phyloP scores from a whole-genome alignment of 306 rosid species.

The Prunus mume region DNA sequence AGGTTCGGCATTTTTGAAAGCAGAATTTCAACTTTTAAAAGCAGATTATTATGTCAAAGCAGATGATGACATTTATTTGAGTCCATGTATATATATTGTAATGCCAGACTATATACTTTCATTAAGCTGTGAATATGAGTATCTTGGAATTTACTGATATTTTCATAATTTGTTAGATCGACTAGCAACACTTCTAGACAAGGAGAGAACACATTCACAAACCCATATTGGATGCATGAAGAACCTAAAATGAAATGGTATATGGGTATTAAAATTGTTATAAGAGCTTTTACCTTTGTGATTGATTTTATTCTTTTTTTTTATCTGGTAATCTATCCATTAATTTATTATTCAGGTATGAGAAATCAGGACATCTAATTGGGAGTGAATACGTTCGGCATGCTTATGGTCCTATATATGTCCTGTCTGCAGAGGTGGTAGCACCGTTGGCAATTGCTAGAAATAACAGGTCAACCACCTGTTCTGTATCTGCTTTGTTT shows the following conservation, averaged over 20 bases:
- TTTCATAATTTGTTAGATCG: not conserved
- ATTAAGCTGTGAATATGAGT: too few relatives aligned
- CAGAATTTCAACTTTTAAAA: too few relatives aligned
- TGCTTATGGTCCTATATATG: conserved; percentile 37
- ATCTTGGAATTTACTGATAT: too few relatives aligned
- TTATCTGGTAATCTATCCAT: too few relatives aligned
- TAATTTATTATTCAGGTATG: conserved; percentile 25
- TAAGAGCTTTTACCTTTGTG: not conserved
- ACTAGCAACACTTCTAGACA: conserved; percentile 33
- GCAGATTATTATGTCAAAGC: too few relatives aligned
- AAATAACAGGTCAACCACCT: conserved; percentile 25
- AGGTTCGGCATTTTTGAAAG: too few relatives aligned
- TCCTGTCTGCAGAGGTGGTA: conserved; percentile 36
- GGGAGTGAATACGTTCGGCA: conserved; percentile 34
- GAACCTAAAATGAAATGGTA: conserved; percentile 40
- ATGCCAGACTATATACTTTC: too few relatives aligned
- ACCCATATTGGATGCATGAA: conserved; percentile 51
- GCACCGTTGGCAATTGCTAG: conserved; percentile 29
- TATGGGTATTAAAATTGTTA: not conserved
- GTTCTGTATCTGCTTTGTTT: not conserved
- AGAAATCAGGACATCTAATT: conserved; percentile 34
- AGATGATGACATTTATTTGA: too few relatives aligned
- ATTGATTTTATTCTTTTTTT: not conserved
- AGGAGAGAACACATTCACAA: conserved; percentile 28
- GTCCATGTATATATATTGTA: too few relatives aligned